Evolutionary conservation across 495 filamentous ascomycete genomes (phyloP).

Genomic region (Hypoxylon rickii): DNA sequence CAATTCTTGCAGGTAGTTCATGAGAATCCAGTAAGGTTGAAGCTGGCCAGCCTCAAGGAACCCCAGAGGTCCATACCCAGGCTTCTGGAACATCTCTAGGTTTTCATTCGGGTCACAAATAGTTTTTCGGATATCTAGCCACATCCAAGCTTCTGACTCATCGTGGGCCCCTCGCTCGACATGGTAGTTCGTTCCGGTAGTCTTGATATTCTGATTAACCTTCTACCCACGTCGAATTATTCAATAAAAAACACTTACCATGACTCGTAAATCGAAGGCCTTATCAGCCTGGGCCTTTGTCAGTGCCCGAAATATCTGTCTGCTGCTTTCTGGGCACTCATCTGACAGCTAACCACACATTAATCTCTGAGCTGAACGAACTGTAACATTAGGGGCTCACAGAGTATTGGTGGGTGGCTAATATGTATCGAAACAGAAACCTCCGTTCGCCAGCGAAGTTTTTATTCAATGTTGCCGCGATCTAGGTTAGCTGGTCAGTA

Average conservation of each 20-base stretch:
- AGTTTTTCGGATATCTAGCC: conserved; percentile 24
- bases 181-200: background rate
- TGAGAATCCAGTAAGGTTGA: conserved; percentile 8
- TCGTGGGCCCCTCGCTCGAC: background rate
- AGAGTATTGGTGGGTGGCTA: conserved; percentile 49
- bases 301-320: conserved; percentile 48
- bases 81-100: conserved; percentile 17
- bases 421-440: conserved; percentile 52
- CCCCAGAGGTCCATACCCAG: conserved; percentile 21
- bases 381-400: conserved; percentile 32
- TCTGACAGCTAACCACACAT: conserved; percentile 41
- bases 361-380: conserved; percentile 10
- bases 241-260: conserved; percentile 26
- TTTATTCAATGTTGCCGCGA: conserved; percentile 50
- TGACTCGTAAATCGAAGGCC: conserved; percentile 47
- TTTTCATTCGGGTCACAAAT: conserved; percentile 27
- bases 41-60: conserved; percentile 26
- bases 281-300: conserved; percentile 47
- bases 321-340: conserved; percentile 42
- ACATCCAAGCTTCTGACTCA: conserved; percentile 25
- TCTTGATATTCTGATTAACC: conserved; percentile 5
- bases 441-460: conserved; percentile 43
- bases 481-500: conserved; percentile 34
- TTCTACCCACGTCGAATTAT: background rate
- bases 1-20: conserved; percentile 13